These are phyloP conservation scores for Epithemia pelagica DNA, from an alignment of 108 stramenopile genomes.

Conservation along the genomic window DNA sequence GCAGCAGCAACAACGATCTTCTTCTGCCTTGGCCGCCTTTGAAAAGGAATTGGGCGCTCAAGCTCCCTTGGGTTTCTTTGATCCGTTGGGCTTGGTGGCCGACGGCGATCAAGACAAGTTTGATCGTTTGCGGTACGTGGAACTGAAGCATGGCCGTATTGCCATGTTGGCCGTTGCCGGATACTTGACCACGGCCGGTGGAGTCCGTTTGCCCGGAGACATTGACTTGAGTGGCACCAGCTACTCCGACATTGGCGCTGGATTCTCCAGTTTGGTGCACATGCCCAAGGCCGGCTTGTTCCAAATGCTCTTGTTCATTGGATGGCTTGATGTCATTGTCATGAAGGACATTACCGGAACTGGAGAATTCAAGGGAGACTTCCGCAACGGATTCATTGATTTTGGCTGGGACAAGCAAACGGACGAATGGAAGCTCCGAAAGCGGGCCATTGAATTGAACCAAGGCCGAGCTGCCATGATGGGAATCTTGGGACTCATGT, in stretches of 20 bases:
- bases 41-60: constrained; percentile 80
- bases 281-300: constrained; percentile 51
- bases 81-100: constrained; percentile 61
- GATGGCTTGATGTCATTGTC: constrained; percentile 52
- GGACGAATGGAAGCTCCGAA: constrained; percentile 50
- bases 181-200: constrained; percentile 26
- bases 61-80: constrained; percentile 80
- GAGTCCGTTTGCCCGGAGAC: constrained; percentile 53
- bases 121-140: constrained; percentile 45
- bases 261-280: constrained; percentile 43
- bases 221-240: constrained; percentile 34
- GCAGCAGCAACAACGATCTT: neutral
- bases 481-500: constrained; percentile 84
- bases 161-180: constrained; percentile 43
- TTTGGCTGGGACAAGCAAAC: constrained; percentile 70
- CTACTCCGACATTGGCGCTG: constrained; percentile 58
- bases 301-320: constrained; percentile 65
- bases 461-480: constrained; percentile 83
- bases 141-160: constrained; percentile 54
- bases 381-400: constrained; percentile 70
- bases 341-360: constrained; percentile 57
- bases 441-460: constrained; percentile 88
- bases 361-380: constrained; percentile 57
- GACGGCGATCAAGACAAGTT: constrained; percentile 34
- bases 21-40: constrained; percentile 42